Evolutionary conservation across 495 filamentous ascomycete genomes (phyloP).

Genomic region (Penicillium goetzii): DNA sequence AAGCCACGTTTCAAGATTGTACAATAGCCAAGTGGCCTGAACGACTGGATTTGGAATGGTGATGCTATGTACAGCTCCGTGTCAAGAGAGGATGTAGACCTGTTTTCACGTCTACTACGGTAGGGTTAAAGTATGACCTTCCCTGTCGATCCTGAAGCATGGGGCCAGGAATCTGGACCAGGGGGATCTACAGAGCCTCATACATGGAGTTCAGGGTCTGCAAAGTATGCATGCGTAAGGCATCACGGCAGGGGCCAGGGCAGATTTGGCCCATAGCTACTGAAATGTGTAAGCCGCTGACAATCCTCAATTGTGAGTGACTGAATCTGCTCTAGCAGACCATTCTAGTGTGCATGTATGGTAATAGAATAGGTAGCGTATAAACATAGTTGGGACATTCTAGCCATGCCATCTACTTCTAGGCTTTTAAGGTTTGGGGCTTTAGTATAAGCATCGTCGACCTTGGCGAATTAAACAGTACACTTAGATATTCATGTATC

Average conservation of each 20-base stretch:
- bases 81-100: neutral
- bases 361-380: neutral
- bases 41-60: neutral
- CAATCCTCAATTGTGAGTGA: neutral
- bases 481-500: neutral
- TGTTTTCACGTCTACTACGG: neutral
- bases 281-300: neutral
- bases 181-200: conserved; percentile 27
- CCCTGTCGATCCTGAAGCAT: conserved; percentile 11
- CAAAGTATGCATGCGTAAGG: conserved; percentile 12
- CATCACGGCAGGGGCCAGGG: neutral
- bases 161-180: conserved; percentile 15
- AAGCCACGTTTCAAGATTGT: conserved; percentile 2
- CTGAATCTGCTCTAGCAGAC: neutral
- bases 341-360: neutral
- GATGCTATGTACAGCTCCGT: too few relatives aligned
- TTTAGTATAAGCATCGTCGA: neutral
- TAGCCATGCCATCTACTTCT: too few relatives aligned
- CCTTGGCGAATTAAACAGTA: neutral
- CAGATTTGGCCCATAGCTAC: neutral
- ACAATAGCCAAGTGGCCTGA: conserved; percentile 9
- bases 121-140: neutral
- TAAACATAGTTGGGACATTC: neutral
- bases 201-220: neutral
- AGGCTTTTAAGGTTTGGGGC: neutral